Evolutionary conservation across 805 yeast species (phyloP), one percentile per base, ranked within the genome.

Genomic region (Yarrowia divulgata): DNA sequence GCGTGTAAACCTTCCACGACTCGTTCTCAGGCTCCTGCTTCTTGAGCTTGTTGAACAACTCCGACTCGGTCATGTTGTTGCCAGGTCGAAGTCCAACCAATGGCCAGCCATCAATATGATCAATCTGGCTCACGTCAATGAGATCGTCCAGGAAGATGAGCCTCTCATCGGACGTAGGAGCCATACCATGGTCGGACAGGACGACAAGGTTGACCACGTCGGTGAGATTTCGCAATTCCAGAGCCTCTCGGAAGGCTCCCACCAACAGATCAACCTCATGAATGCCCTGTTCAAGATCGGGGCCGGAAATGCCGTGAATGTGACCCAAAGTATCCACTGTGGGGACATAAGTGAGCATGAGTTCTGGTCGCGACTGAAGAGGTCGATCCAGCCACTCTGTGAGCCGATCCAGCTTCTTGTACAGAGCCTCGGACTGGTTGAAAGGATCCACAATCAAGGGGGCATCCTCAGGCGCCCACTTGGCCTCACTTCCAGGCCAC

Each of bases 401-500:
- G 0, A 93, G 80, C 43, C 89, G 78, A n/a, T 82, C 82, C 0
- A 83, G 80, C 76, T 93, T 93, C 1, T 79, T 74, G 2, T 84
- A 80, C 16, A 91, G 78, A 0, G 83, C 72, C 77, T 90, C 97
- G 1, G 86, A 78, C 5, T 86, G 87, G 74, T 91, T 87, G 79
- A 85, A 93, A 68, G 79, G 78, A 72, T 89, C 95, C 42, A 86
- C 85, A 58, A 70, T 72, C 60, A 83, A 84, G 1, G 90, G 88
- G 29, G 82, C 84, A 6, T 77, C 77, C 69, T 85, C 81, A 69
- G 75, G 69, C 43, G 79, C 79, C 75, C 85, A 86, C 34, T 84
- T 83, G 8, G 88, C 96, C 73, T 92, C 97, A 70, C 93, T 87
- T 1, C 97, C 97, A 0, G 97, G 97, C 97, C 97, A 93, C 97